A percentile compares a stretch with the other conserved stretches of the same genome.
Evolutionary conservation across 495 filamentous ascomycete genomes (phyloP).

Genomic region (Baudoinia panamericana): DNA sequence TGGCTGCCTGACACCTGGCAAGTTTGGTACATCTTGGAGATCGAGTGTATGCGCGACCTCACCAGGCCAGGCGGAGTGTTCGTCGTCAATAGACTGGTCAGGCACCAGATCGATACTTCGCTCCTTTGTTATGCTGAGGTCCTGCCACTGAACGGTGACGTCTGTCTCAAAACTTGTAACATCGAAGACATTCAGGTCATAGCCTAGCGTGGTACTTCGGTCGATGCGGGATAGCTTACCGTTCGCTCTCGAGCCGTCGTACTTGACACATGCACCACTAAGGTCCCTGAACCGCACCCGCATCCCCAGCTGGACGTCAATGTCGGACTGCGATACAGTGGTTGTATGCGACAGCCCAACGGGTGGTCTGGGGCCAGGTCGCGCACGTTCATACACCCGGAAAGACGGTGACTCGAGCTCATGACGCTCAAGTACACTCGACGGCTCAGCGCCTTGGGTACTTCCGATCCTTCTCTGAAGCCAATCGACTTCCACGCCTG

Average conservation of each 20-base stretch:
- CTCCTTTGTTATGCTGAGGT: conserved; percentile 38
- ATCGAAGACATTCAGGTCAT: conserved; percentile 45
- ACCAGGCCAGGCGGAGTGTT: conserved; percentile 46
- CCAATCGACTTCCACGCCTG: conserved; percentile 39
- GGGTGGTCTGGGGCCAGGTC: conserved; percentile 5
- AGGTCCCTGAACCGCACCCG: conserved; percentile 42
- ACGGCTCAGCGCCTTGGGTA: conserved; percentile 4
- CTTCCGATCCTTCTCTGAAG: conserved; percentile 20
- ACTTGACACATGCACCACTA: conserved; percentile 35
- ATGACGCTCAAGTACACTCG: conserved; percentile 14
- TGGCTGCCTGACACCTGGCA: conserved; percentile 22
- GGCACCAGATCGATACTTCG: conserved; percentile 32
- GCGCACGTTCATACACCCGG: conserved; percentile 25
- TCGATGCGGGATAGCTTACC: conserved; percentile 33
- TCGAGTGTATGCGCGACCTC: conserved; percentile 41
- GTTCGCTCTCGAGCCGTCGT: conserved; percentile 26
- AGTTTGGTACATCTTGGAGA: conserved; percentile 8
- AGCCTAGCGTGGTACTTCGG: conserved; percentile 38
- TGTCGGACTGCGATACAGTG: conserved; percentile 14
- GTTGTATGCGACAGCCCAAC: neutral
- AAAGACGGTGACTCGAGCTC: conserved; percentile 21
- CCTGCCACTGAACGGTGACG: conserved; percentile 48
- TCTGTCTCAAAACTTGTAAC: conserved; percentile 35
- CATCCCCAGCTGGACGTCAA: conserved; percentile 29
- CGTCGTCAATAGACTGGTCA: conserved; percentile 38